Conservation (phyloP, 805 yeast genomes). For the Saccharomyces kudriavzevii region DNA sequence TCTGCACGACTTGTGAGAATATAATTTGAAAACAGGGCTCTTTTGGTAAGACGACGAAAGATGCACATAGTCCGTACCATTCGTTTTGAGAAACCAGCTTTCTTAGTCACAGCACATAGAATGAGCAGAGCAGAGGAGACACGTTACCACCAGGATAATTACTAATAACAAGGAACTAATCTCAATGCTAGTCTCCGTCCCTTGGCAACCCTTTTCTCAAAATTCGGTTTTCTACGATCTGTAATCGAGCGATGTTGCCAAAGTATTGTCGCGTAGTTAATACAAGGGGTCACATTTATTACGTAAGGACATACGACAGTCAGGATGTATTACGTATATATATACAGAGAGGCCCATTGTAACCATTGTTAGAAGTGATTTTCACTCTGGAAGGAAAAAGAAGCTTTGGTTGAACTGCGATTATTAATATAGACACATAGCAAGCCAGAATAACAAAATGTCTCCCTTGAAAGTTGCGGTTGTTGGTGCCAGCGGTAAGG, state of each 20-base stretch:
- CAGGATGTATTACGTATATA: too few relatives aligned
- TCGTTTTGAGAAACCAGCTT: background rate
- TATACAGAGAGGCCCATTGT: background rate
- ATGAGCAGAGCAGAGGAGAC: background rate
- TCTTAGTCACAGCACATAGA: background rate
- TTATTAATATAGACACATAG: background rate
- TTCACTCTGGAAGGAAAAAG: background rate
- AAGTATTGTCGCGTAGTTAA: background rate
- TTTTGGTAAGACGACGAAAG: background rate
- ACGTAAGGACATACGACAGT: background rate
- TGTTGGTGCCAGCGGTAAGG: slow-evolving; percentile 56
- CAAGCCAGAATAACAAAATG: background rate
- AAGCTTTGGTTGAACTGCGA: background rate
- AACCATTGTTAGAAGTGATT: background rate
- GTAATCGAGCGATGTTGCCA: background rate
- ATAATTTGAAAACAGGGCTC: background rate
- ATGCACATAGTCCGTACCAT: background rate
- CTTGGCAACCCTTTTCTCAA: background rate
- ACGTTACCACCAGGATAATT: too few relatives aligned
- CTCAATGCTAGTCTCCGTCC: background rate
- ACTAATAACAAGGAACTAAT: too few relatives aligned
- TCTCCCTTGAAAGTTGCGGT: slow-evolving; percentile 34
- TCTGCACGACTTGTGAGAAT: background rate
- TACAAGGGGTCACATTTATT: background rate
- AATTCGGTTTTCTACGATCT: background rate